phyloP scores from a whole-genome alignment of 768 basidiomycete species.

The Pleurotus salmoneostramineus region DNA sequence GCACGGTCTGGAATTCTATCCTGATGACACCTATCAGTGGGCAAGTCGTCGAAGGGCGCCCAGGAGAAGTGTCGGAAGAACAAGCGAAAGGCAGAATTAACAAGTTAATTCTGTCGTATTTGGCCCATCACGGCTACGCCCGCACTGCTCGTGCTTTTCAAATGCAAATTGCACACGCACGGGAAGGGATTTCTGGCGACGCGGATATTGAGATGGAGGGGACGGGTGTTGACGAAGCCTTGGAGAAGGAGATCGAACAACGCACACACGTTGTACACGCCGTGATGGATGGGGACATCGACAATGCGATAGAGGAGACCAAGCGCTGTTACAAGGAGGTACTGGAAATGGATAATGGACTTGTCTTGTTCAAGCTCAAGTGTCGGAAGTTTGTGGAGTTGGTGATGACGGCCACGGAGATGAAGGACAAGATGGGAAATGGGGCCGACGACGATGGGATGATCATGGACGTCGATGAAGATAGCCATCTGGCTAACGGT shows the following conservation, averaged over 20 bases:
- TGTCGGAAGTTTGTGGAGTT: slow-evolving; percentile 87
- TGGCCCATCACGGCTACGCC: slow-evolving; percentile 82
- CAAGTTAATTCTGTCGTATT: slow-evolving; percentile 73
- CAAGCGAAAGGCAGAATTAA: slow-evolving; percentile 59
- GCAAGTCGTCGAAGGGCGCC: slow-evolving; percentile 20
- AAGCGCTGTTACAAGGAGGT: slow-evolving; percentile 57
- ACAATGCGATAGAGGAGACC: slow-evolving; percentile 58
- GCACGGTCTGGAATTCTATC: slow-evolving; percentile 64
- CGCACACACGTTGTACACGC: slow-evolving; percentile 72
- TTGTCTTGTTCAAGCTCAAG: slow-evolving; percentile 77
- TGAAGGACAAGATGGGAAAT: slow-evolving; percentile 54
- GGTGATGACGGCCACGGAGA: slow-evolving; percentile 64
- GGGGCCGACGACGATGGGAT: slow-evolving; percentile 29
- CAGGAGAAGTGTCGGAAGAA: slow-evolving; percentile 35
- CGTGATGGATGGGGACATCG: slow-evolving; percentile 67
- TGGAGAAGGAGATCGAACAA: slow-evolving; percentile 54
- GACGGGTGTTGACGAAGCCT: slow-evolving; percentile 18
- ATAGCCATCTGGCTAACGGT: slow-evolving; percentile 20
- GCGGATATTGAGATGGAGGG: slow-evolving; percentile 12
- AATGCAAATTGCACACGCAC: slow-evolving; percentile 34
- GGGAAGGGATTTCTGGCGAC: slow-evolving; percentile 37
- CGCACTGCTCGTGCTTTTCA: slow-evolving; percentile 68
- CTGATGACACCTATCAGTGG: slow-evolving; percentile 49
- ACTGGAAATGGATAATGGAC: slow-evolving; percentile 60
- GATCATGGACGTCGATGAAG: slow-evolving; percentile 56